Base-by-base conservation (phyloP, 345 rosid genomes). In the Citrus unshiu region DNA sequence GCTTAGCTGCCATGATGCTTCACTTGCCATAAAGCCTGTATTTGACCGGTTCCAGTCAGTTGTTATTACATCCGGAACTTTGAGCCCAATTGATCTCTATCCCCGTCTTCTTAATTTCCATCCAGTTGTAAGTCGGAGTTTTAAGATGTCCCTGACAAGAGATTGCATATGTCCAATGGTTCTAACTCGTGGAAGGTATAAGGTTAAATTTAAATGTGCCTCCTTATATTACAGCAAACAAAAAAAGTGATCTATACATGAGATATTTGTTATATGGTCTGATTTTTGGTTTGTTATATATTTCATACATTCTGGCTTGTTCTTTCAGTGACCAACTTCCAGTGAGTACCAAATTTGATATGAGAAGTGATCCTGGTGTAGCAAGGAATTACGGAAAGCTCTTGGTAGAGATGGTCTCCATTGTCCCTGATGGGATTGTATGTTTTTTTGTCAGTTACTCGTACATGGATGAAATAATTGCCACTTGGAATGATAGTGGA, bases 81-180 rank as follows among this genome's bases (percentile, higher is more conserved):
- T 96, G 61, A 96, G 97, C 84, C 98, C 99, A 46, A 94, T 96
- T 79, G 99, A 96, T 87, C 92, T 94, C 14, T 96, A 96, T 78
- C 99, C 99, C 29, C 99, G 98, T 77, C 98, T 96, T 88, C 95
- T 94, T 80, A 93, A 88, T 85, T 96, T 95, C 79, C 91, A 89
- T 80, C 99, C 99, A 72, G 98, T 96, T 75, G 98, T 96, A 69
- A 96, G 97, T 81, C 90, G 95, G 77, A 96, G 99, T 88, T 94
- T 96, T 78, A 91, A 85, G 67, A 96, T 96, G 95, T 96, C 99
- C 46, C 86, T 96, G 89, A 90, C 98, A 78, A 92, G 99, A 89
- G 98, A 94, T 81, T 94, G 99, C 88, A 96, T 96, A 83, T 96
- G 99, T 81, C 99, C 98, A 8, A 96, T 94, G 99, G 99, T 96